These are phyloP conservation scores for Parathielavia appendiculata DNA, from an alignment of 495 filamentous ascomycete genomes.

Conservation along the genomic window DNA sequence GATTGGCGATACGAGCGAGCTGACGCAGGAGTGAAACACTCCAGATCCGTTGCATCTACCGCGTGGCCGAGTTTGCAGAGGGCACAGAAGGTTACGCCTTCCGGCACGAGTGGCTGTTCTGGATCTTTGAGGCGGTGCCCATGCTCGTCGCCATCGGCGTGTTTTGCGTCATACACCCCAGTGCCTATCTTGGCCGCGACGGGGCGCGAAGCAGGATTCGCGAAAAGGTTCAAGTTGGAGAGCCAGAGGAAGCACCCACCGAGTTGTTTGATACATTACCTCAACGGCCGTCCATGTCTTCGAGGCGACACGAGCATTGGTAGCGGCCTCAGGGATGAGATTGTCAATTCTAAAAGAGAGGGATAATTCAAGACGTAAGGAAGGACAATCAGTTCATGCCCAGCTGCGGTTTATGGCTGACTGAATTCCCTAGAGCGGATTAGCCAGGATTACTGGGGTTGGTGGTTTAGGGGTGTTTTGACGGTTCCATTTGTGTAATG, in stretches of 20 bases:
- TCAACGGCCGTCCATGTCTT: no score
- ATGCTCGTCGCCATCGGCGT: slow-evolving; percentile 44
- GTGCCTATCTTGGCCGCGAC: slow-evolving; percentile 4
- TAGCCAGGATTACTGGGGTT: no score
- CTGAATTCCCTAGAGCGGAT: no score
- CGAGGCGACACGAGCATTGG: no score
- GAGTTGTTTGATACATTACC: no score
- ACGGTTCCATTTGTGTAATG: no score
- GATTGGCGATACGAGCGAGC: not conserved
- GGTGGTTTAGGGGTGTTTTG: no score
- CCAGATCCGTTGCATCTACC: slow-evolving; percentile 50
- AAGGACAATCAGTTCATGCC: no score
- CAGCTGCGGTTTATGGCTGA: no score
- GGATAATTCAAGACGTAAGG: no score
- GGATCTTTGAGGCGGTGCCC: slow-evolving; percentile 56
- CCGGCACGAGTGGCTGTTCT: slow-evolving; percentile 54
- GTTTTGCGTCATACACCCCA: slow-evolving; percentile 16
- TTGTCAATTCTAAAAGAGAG: no score
- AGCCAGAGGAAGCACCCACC: not conserved
- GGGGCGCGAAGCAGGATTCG: not conserved
- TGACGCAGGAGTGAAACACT: not conserved
- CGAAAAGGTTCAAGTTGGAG: not conserved
- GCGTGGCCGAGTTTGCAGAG: slow-evolving; percentile 58
- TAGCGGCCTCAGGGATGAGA: no score
- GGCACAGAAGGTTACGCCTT: slow-evolving; percentile 50